Percentiles rank a stretch among this genome's conserved stretches.
These are phyloP conservation scores for Gypsophila paniculata DNA, from an alignment of 179 eudicot species.

Conservation along the genomic window DNA sequence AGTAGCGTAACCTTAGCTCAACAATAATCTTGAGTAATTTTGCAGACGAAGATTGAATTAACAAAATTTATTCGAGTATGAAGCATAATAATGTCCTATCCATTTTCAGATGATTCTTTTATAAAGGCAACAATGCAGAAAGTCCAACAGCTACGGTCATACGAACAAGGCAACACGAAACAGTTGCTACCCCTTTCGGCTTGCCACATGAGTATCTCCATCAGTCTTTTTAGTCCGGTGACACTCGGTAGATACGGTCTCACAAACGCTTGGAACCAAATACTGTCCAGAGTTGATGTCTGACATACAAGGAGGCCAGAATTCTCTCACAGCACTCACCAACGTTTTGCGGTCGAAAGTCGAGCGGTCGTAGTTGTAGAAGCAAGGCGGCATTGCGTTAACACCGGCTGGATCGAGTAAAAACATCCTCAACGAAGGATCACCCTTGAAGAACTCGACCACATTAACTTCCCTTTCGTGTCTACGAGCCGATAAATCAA, in stretches of 20 bases:
- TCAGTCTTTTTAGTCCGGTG: background rate
- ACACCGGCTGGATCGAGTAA: background rate
- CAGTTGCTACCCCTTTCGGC: background rate
- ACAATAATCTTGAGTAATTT: too few species aligned
- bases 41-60: too few species aligned
- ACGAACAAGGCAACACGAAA: background rate
- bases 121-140: constrained; percentile 1
- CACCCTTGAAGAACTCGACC: background rate
- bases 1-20: too few species aligned
- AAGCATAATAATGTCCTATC: too few species aligned
- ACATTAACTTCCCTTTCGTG: background rate
- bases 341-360: background rate
- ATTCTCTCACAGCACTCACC: background rate
- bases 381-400: background rate
- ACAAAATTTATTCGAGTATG: too few species aligned
- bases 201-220: background rate
- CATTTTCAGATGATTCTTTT: too few species aligned
- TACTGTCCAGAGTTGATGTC: background rate
- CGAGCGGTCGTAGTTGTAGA: background rate
- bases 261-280: background rate
- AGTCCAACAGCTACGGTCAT: background rate
- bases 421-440: background rate
- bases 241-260: background rate
- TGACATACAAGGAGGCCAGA: background rate
- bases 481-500: background rate